Conservation (phyloP, 345 rosid genomes). For the Kernera saxatilis region DNA sequence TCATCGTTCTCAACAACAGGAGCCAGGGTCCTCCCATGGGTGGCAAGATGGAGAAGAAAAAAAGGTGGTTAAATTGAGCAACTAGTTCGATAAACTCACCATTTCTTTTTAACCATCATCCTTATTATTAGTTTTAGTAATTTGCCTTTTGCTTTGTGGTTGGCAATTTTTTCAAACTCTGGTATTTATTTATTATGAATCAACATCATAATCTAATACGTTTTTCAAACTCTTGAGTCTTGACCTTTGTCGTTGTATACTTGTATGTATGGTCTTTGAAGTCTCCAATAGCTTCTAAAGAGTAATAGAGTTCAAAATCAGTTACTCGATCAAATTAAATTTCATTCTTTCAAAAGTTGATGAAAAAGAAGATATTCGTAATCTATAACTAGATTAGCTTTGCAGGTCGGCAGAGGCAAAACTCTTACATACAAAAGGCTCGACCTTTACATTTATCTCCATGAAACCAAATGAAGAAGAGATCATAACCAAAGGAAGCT, state of each 20-base stretch:
- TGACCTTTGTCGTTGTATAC: background rate
- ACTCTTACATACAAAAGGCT: conserved; percentile 29
- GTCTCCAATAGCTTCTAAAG: background rate
- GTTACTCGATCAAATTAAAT: background rate
- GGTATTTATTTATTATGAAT: background rate
- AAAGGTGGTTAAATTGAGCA: conserved; percentile 20
- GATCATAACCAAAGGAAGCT: conserved; percentile 12
- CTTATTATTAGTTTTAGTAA: background rate
- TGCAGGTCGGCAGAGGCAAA: conserved; percentile 22
- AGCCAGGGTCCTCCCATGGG: conserved; percentile 11
- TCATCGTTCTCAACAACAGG: conserved; percentile 25
- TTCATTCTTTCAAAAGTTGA: background rate
- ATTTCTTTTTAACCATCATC: background rate
- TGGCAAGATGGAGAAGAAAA: conserved; percentile 18
- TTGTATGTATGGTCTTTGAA: background rate
- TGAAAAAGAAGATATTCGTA: background rate
- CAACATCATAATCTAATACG: conserved; percentile 5
- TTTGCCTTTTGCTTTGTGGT: conserved; percentile 12
- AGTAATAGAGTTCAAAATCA: conserved; percentile 9
- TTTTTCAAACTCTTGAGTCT: background rate
- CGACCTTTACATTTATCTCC: conserved; percentile 22
- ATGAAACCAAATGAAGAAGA: background rate
- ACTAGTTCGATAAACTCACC: conserved; percentile 12
- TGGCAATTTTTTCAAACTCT: conserved; percentile 5
- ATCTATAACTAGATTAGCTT: conserved; percentile 23